Evolutionary conservation across 2,329 filamentous ascomycete genomes (phyloP), one percentile per base, ranked within the genome.

Genomic region (Microascus cirrosus): DNA sequence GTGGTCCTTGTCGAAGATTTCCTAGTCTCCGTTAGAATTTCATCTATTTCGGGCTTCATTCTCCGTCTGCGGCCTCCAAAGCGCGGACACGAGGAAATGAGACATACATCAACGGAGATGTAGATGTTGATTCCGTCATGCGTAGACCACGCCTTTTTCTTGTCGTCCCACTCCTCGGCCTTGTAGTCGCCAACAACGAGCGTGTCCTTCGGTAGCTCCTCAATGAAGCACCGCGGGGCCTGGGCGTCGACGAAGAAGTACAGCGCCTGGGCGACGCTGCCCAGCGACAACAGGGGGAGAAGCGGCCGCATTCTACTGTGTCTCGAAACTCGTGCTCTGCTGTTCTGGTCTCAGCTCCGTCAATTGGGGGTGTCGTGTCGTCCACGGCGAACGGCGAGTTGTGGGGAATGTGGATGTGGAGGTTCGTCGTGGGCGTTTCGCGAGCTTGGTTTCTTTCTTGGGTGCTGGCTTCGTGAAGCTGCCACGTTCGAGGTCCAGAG

Each of bases 1-100:
- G 82, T 99, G 94, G 78, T 97, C 87, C 73, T 95, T 93, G 81
- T 97, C 92, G 74, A 99, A 99, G 67, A 87, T 82, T 78, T 99
- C 94, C 82, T 87, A 20, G 1, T 3, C 6, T 12, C n/a, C 24
- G n/a, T 50, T 50, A 50, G n/a, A n/a, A 6, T 20, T 24, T 22
- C n/a, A 7, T 50, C 39, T n/a, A 8, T n/a, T 18, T 3, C 7
- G n/a, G 8, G 18, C 11, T 32, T 32, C 28, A 32, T 32, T 32
- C 4, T 8, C 28, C 28, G 4, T 8, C 28, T 4, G 28, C 28
- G 8, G 28, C 28, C 28, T 4, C 8, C 8, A 8, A 8, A 8
- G 28, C 28, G 28, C 4, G 28, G 28, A 8, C 8, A 4, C 6
- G 36, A 42, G 36, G 36, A 12, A 3, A 4, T 3, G 36, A 50